These are phyloP conservation scores for Urochloa ruziziensis DNA, from an alignment of 176 grass and related monocot genomes.

Conservation along the genomic window DNA sequence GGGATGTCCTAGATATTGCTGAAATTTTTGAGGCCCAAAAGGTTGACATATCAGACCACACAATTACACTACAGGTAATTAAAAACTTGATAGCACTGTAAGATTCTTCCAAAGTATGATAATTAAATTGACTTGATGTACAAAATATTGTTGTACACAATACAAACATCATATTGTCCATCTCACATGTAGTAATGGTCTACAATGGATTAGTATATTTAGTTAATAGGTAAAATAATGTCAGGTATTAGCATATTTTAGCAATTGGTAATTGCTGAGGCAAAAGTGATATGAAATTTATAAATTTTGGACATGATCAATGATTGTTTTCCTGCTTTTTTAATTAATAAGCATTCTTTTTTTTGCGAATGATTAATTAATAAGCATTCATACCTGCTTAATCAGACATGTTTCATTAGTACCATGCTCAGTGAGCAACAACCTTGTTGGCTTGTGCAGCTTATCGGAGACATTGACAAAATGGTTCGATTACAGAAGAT, in stretches of 20 bases:
- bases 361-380: too few relatives aligned
- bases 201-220: background rate
- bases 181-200: background rate
- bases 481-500: slow-evolving; percentile 59
- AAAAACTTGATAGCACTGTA: background rate
- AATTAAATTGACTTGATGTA: background rate
- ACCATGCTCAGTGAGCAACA: background rate
- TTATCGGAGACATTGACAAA: slow-evolving; percentile 50
- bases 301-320: background rate
- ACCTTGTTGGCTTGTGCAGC: slow-evolving; percentile 45
- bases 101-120: background rate
- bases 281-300: background rate
- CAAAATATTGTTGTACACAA: background rate
- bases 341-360: background rate
- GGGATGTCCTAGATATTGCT: slow-evolving; percentile 71
- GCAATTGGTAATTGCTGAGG: background rate
- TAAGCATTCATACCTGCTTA: background rate
- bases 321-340: background rate
- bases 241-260: background rate
- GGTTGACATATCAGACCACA: slow-evolving; percentile 81
- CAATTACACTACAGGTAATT: slow-evolving; percentile 70
- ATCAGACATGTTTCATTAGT: background rate
- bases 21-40: slow-evolving; percentile 61
- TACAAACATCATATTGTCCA: background rate
- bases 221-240: background rate